phyloP scores from a whole-genome alignment of 768 basidiomycete species.

The Strobilomyces echinocephalus region DNA sequence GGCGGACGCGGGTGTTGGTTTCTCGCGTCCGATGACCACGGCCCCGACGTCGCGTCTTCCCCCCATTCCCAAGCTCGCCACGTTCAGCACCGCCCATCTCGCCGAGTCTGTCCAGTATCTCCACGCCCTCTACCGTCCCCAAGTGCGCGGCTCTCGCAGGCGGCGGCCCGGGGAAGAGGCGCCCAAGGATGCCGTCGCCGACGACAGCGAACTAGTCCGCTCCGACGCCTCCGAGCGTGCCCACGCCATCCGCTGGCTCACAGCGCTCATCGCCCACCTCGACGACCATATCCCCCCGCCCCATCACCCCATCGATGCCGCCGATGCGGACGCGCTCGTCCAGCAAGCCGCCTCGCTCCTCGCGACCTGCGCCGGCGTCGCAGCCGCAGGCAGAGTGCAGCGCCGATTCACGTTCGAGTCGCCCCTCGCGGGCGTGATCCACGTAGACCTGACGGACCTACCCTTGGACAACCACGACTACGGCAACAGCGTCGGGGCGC shows the following conservation, averaged over 20 bases:
- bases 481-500: constrained; percentile 71
- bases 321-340: constrained; percentile 36
- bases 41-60: constrained; percentile 55
- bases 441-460: constrained; percentile 57
- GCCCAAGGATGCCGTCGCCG: not conserved
- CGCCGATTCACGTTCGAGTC: constrained; percentile 48
- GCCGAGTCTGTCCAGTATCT: constrained; percentile 47
- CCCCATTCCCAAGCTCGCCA: constrained; percentile 42
- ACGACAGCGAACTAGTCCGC: constrained; percentile 30
- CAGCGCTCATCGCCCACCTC: constrained; percentile 48
- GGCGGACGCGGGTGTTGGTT: no score
- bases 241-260: constrained; percentile 72
- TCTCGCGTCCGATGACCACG: constrained; percentile 7
- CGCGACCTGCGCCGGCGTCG: constrained; percentile 59
- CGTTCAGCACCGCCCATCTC: constrained; percentile 35
- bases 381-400: constrained; percentile 54
- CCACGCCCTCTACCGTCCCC: constrained; percentile 52
- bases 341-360: constrained; percentile 56
- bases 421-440: constrained; percentile 15
- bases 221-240: constrained; percentile 66
- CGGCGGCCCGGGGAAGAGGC: constrained; percentile 13
- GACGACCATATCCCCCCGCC: constrained; percentile 1
- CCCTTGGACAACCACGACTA: constrained; percentile 69
- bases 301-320: not conserved
- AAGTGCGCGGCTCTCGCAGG: constrained; percentile 55